phyloP scores from a whole-genome alignment of 192 early-diverging fungal genomes.

The Phycomyces blakesleeanus region DNA sequence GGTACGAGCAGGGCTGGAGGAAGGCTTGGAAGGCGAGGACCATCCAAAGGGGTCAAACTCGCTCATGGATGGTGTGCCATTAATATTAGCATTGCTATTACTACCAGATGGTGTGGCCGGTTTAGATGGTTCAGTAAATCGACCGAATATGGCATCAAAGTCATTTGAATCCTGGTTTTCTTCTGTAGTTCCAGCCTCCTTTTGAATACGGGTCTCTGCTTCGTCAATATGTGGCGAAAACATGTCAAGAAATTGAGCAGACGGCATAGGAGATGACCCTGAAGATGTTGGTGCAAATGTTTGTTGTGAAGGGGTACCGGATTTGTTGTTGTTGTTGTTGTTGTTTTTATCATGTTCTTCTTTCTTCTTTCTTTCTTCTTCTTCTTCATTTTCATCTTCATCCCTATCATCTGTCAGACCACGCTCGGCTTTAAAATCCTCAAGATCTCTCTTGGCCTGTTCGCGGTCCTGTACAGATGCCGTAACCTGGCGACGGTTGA shows the following conservation, averaged over 20 bases:
- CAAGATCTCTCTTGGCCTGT: conserved; percentile 49
- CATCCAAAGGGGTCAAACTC: not conserved
- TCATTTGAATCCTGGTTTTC: not conserved
- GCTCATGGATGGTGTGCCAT: not conserved
- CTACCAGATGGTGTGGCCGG: not conserved
- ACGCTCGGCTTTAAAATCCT: conserved; percentile 29
- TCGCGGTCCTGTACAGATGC: conserved; percentile 62
- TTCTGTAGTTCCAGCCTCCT: not conserved
- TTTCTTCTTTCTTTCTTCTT: conserved; percentile 56
- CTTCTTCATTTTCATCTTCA: conserved; percentile 45
- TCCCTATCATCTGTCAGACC: conserved; percentile 33
- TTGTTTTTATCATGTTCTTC: conserved; percentile 53
- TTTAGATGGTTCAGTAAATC: not conserved
- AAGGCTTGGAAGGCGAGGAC: not conserved
- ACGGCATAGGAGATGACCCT: not conserved
- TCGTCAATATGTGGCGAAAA: conserved; percentile 8
- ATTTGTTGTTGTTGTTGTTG: conserved; percentile 16
- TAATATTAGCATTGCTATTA: not conserved
- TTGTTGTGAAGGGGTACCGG: too few species aligned
- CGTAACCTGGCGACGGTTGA: conserved; percentile 59
- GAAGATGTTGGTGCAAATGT: too few species aligned
- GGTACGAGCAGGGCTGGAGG: not conserved
- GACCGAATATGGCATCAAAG: conserved; percentile 25
- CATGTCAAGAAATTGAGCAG: conserved; percentile 10
- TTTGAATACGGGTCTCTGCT: not conserved